A percentile compares a stretch with the other conserved stretches of the same genome.
phyloP scores from a whole-genome alignment of 305 asterid genomes.

The Plantago coronopus region DNA sequence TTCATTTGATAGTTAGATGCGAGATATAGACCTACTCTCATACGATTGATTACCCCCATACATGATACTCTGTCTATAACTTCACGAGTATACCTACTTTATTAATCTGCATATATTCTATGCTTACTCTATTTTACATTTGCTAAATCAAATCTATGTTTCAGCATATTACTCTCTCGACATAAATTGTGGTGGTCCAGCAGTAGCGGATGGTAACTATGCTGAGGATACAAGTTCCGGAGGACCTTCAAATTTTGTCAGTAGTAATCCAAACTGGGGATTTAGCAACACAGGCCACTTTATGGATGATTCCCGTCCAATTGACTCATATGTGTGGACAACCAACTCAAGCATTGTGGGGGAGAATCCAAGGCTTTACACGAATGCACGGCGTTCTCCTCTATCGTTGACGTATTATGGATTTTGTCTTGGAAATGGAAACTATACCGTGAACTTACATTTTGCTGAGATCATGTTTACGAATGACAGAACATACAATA shows the following conservation, averaged over 20 bases:
- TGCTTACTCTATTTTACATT: not conserved
- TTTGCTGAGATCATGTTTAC: constrained; percentile 73
- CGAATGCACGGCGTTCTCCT: constrained; percentile 59
- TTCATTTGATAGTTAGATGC: too few relatives aligned
- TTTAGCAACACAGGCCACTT: constrained; percentile 29
- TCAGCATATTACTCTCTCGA: constrained; percentile 20
- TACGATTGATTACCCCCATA: too few relatives aligned
- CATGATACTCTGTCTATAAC: not conserved
- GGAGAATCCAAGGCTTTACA: constrained; percentile 38
- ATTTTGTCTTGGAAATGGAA: constrained; percentile 59
- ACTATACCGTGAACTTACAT: constrained; percentile 63
- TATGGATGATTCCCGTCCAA: constrained; percentile 23
- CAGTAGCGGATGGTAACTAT: constrained; percentile 5
- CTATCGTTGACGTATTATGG: constrained; percentile 67
- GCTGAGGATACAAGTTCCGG: constrained; percentile 13
- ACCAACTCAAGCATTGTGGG: constrained; percentile 22
- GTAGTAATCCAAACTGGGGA: constrained; percentile 13
- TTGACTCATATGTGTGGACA: constrained; percentile 25
- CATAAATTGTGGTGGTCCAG: constrained; percentile 30
- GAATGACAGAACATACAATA: constrained; percentile 30
- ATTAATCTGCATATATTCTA: not conserved
- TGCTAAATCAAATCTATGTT: not conserved
- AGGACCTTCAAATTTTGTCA: constrained; percentile 22
- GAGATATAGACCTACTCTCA: too few relatives aligned
- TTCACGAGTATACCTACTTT: not conserved